phyloP scores from a whole-genome alignment of 352 stramenopile species.

The Globisporangium lucens region DNA sequence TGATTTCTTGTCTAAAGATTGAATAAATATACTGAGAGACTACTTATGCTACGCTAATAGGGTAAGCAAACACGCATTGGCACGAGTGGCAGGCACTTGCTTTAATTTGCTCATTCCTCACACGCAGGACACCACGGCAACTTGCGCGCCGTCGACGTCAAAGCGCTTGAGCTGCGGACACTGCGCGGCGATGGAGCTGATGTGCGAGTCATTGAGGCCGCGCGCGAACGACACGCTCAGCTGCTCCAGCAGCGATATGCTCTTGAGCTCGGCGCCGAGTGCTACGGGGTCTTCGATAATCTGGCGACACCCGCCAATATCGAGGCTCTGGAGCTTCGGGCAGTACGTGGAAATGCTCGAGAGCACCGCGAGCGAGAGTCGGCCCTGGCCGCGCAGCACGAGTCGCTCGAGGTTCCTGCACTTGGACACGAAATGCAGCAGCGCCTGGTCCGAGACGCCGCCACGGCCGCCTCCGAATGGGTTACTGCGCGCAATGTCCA shows the following conservation, averaged over 20 bases:
- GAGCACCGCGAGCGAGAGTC: conserved; percentile 38
- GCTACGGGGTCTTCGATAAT: conserved; percentile 53
- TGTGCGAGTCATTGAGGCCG: conserved; percentile 38
- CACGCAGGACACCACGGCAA: conserved; percentile 21
- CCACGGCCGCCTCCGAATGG: conserved; percentile 55
- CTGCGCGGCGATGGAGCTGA: conserved; percentile 53
- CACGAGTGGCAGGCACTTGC: not conserved
- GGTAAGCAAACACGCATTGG: not conserved
- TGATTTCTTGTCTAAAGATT: not conserved
- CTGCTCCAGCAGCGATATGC: conserved; percentile 42
- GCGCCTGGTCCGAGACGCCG: conserved; percentile 41
- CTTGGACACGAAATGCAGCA: conserved; percentile 41
- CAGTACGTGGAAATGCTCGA: conserved; percentile 35
- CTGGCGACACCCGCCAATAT: conserved; percentile 56
- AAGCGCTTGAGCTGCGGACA: conserved; percentile 57
- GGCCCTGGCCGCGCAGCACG: conserved; percentile 49
- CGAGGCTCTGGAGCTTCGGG: conserved; percentile 39
- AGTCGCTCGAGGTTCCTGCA: conserved; percentile 42
- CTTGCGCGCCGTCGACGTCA: conserved; percentile 42
- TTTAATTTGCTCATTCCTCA: conserved; percentile 1
- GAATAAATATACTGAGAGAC: not conserved
- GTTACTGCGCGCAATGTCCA: conserved; percentile 66
- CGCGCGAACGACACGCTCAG: conserved; percentile 60
- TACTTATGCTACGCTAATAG: not conserved
- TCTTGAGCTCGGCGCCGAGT: conserved; percentile 37